phyloP scores from a whole-genome alignment of 305 asterid species.

The Fraxinus velutina region DNA sequence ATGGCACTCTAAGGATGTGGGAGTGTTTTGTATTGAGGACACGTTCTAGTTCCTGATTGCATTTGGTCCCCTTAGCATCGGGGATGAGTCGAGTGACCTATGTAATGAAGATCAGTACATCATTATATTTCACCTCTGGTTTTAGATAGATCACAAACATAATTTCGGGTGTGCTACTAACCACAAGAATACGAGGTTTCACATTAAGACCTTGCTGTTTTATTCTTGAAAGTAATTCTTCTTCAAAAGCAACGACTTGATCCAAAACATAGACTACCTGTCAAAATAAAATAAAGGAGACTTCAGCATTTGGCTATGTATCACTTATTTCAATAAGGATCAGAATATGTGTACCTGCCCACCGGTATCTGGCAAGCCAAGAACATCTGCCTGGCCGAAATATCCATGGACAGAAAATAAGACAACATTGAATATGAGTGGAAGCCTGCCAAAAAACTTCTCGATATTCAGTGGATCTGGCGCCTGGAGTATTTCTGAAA shows the following conservation, averaged over 20 bases:
- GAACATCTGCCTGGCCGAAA: slow-evolving; percentile 85
- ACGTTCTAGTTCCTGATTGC: slow-evolving; percentile 72
- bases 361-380: slow-evolving; percentile 94
- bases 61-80: slow-evolving; percentile 82
- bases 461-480: slow-evolving; percentile 69
- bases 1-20: slow-evolving; percentile 82
- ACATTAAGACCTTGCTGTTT: slow-evolving; percentile 79
- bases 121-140: slow-evolving; percentile 5
- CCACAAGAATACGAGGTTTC: slow-evolving; percentile 90
- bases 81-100: slow-evolving; percentile 85
- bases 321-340: neutral
- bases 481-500: slow-evolving; percentile 77
- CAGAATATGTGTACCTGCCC: slow-evolving; percentile 57
- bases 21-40: slow-evolving; percentile 71
- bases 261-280: slow-evolving; percentile 93
- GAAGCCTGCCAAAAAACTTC: slow-evolving; percentile 70
- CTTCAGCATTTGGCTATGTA: neutral
- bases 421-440: slow-evolving; percentile 66
- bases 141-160: neutral
- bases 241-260: slow-evolving; percentile 87
- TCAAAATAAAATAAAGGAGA: neutral
- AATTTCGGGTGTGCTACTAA: slow-evolving; percentile 26
- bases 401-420: slow-evolving; percentile 81
- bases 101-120: slow-evolving; percentile 3
- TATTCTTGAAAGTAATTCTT: slow-evolving; percentile 72